A percentile compares a stretch with the other conserved stretches of the same genome.
Evolutionary conservation across 441 rosid species (phyloP).

Genomic region (Brassica hybrid): DNA sequence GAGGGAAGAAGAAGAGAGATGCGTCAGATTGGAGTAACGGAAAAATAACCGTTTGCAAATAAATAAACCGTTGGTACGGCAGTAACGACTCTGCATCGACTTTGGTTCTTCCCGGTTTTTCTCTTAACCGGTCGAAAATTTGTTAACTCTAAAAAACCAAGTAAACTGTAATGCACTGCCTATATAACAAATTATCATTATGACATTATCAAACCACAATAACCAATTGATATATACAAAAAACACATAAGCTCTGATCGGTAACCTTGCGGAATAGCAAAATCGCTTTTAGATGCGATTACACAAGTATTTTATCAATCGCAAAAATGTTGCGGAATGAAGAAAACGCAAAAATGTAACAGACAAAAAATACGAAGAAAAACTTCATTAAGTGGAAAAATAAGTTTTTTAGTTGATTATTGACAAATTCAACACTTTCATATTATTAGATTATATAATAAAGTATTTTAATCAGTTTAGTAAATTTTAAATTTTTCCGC

Average conservation of each 20-base stretch:
- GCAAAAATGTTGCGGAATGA: too few relatives aligned
- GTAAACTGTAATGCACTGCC: not conserved
- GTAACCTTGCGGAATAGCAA: too few relatives aligned
- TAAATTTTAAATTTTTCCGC: too few relatives aligned
- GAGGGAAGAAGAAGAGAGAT: not conserved
- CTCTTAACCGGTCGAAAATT: not conserved
- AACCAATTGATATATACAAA: slow-evolving; percentile 24
- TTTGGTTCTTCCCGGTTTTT: not conserved
- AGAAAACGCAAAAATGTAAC: too few relatives aligned
- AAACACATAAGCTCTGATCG: not conserved
- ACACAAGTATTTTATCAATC: too few relatives aligned
- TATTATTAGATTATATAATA: too few relatives aligned
- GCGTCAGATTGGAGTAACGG: not conserved
- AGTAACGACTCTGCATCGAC: not conserved
- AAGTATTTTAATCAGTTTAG: too few relatives aligned
- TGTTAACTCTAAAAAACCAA: not conserved
- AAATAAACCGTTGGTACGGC: not conserved
- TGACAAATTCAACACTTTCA: too few relatives aligned
- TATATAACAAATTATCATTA: slow-evolving; percentile 13
- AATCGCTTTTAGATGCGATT: too few relatives aligned
- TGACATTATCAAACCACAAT: slow-evolving; percentile 2
- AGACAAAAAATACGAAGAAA: too few relatives aligned
- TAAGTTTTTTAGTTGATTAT: too few relatives aligned
- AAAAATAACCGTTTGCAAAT: not conserved
- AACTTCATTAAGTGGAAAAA: too few relatives aligned